Base-by-base conservation (phyloP, 306 rosid genomes). In the Fragaria nilgerrensis region DNA sequence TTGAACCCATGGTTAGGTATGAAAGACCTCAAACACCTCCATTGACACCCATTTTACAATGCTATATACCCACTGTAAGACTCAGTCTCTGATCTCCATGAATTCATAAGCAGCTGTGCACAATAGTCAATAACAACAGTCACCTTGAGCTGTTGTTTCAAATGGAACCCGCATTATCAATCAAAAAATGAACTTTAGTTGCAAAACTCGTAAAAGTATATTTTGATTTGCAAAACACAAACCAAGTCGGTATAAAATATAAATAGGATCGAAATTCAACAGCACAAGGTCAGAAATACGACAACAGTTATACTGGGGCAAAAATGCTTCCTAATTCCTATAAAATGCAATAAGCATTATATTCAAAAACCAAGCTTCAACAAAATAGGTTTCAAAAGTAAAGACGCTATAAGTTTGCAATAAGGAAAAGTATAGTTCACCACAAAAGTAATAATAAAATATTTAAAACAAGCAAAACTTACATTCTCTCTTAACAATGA, bases 401-500 rank as follows among this genome's bases (percentile, higher is more conserved):
- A 37, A 37, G 34, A 72, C 36, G 7, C 17, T n/a, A 11, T n/a
- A 53, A 2, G 8, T 6, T 37, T 52, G 62, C 65, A 72, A 53
- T 32, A 36, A 20, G n/a, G 19, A 72, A 11, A 32, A 36, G 66
- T 53, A 36, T 22, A 10, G 23, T 50, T 72, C 75, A 36, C 17
- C 45, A 53, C 9, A 20, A 53, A 20, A 62, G 29, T 62, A 56
- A 41, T 4, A 64, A 34, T 19, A 65, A 37, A 47, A 47, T 9
- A 29, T 8, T 22, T 23, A 78, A 70, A 80, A 4, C 0, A 48
- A 73, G 67, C 48, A 72, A 34, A 55, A 70, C 96, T 89, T 92
- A 94, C 98, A 82, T 92, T 87, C 79, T 92, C 93, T 78, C 77
- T 84, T 79, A 94, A 83, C 85, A 92, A 83, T 75, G 94, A 87